These are phyloP conservation scores for Aspergillus diversus DNA, from an alignment of 495 filamentous ascomycete genomes.

Conservation along the genomic window DNA sequence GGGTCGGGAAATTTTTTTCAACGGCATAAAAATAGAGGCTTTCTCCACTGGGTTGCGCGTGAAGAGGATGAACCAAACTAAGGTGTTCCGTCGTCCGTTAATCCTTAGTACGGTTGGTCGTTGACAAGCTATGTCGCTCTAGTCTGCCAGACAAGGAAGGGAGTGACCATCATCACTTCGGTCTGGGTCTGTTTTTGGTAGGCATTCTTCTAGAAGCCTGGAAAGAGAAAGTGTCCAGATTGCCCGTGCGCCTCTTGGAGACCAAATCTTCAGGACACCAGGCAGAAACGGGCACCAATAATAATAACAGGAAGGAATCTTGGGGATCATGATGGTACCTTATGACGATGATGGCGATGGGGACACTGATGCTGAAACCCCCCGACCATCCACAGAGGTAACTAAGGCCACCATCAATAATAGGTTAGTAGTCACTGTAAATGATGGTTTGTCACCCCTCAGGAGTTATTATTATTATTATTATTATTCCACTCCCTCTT, in stretches of 20 bases:
- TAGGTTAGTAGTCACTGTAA: neutral
- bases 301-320: too few species aligned
- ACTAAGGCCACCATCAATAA: too few species aligned
- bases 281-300: too few species aligned
- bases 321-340: too few species aligned
- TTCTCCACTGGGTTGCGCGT: neutral
- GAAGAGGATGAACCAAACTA: constrained; percentile 2
- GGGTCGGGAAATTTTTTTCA: constrained; percentile 16
- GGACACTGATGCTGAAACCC: too few species aligned
- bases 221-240: neutral
- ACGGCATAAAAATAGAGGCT: constrained; percentile 10
- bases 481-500: neutral
- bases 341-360: too few species aligned
- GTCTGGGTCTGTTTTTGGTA: neutral
- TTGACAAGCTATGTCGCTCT: neutral
- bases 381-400: too few species aligned
- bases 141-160: neutral
- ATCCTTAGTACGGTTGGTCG: neutral
- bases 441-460: constrained; percentile 3
- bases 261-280: neutral
- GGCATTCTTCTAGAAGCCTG: neutral
- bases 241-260: neutral
- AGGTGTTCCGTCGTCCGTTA: neutral
- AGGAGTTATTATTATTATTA: neutral
- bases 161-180: neutral